Evolutionary conservation across 768 basidiomycete genomes (phyloP), one percentile per base, ranked within the genome.

Genomic region (Suillus paluster): DNA sequence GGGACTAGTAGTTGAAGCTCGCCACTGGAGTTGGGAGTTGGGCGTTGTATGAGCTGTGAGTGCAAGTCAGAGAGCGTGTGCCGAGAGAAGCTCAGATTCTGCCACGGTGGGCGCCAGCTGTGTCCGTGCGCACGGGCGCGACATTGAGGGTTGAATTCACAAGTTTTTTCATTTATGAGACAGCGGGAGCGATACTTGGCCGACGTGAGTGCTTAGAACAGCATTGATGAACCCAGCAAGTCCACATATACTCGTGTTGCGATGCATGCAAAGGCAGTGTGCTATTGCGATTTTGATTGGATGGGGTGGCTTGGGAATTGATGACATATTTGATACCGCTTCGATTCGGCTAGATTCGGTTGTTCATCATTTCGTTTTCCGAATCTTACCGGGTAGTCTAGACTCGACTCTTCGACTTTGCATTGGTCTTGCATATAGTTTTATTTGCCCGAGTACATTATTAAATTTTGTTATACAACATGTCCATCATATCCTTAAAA

Each of bases 71-170:
- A 60, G 63, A 68, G 70, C 57, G 48, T 58, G 64, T 58, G 70
- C 70, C 74, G 64, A 72, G 72, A 69, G 66, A 75, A 75, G 69
- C 7, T 42, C 65, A 62, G 70, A 70, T 74, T 74, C 67, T 75
- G 69, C 74, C 73, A 75, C 74, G 73, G 21, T 70, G 70, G 50
- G 72, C 74, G 72, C 65, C 67, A 57, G 63, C 48, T 17, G 49
- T 50, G 5, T 50, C 30, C 49, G 49, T 33, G 3, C 49, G 49
- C 49, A 50, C 49, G 49, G 39, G 38, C 39, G n/a, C 25, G 50
- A 36, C 59, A n/a, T 60, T 45, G 36, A 63, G 61, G 34, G 50
- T 23, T 61, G 30, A 39, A 53, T 61, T 60, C 36, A 39, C 25
- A 27, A 15, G 25, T 19, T 15, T 38, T n/a, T 36, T 39, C 53